Evolutionary conservation across 371 early-diverging fungal genomes (phyloP).

Genomic region (Apophysomyces variabilis): DNA sequence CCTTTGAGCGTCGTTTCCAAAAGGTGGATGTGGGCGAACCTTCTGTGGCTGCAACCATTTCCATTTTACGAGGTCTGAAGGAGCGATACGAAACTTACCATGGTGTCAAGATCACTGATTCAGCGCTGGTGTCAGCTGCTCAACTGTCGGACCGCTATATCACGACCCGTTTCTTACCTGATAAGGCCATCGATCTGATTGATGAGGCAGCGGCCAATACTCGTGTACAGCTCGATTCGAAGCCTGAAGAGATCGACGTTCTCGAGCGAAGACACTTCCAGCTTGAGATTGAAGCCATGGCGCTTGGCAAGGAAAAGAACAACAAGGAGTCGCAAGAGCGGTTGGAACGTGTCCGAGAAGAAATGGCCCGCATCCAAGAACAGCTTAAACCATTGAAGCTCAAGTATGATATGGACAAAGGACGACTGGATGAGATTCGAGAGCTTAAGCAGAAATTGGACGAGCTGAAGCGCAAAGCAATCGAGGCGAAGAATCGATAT

Average conservation of each 20-base stretch:
- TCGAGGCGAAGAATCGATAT: conserved; percentile 83
- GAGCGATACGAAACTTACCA: conserved; percentile 86
- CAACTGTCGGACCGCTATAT: conserved; percentile 82
- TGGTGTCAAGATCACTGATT: conserved; percentile 84
- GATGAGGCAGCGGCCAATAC: conserved; percentile 96
- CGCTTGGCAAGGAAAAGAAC: conserved; percentile 92
- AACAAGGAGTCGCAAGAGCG: conserved; percentile 77
- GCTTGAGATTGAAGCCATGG: conserved; percentile 95
- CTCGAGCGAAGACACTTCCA: conserved; percentile 90
- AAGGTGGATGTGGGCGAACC: conserved; percentile 86
- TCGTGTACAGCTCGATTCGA: conserved; percentile 93
- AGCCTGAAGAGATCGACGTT: conserved; percentile 94
- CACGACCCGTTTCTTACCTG: conserved; percentile 76
- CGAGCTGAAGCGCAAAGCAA: conserved; percentile 80
- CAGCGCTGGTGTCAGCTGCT: conserved; percentile 82
- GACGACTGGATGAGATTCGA: conserved; percentile 86
- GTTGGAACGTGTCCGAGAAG: conserved; percentile 77
- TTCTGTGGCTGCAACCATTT: conserved; percentile 78
- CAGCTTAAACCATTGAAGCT: conserved; percentile 88
- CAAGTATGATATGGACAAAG: conserved; percentile 85
- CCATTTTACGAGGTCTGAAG: conserved; percentile 86
- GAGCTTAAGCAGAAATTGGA: conserved; percentile 87
- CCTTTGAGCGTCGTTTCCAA: conserved; percentile 92
- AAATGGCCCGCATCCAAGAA: conserved; percentile 83
- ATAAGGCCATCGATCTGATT: conserved; percentile 87